Evolutionary conservation across 257 asterid genomes (phyloP), one percentile per base, ranked within the genome.

Genomic region (Solanum clarkiae): DNA sequence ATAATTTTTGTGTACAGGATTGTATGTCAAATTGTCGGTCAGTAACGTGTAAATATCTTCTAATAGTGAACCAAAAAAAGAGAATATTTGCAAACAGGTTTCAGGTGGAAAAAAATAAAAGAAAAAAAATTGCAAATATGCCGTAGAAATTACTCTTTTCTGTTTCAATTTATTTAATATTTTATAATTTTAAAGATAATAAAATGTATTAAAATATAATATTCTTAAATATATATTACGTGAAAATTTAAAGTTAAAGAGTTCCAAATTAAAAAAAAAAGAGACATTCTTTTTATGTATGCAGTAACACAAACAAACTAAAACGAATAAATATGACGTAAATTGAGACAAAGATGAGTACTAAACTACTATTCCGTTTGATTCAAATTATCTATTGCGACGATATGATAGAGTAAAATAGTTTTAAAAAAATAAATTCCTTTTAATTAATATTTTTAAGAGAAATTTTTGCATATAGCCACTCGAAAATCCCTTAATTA

Each of bases 161-260:
- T 3, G 3, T 20, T 20, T 59, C 0, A 59, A 20, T 18, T 55
- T 53, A 36, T 36, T 36, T 36, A 36, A 36, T 36, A 36, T 36
- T 32, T 5, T 36, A 36, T 36, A 5, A 36, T 36, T 6, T 36
- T 36, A 36, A 20, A 9, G 7, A 20, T 9, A 59, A 59, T 20
- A 20, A 0, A 59, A 59, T 4, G 14, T n/a, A 59, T 4, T 0
- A 59, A 57, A n/a, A 59, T 20, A 0, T 4, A 20, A 0, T 20
- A 0, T 59, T 59, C 29, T 57, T 57, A 57, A 57, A 57, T 8
- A 57, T 57, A 29, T 29, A 13, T 47, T 4, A 47, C 0, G 3
- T 59, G 7, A 20, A 59, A 59, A n/a, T 0, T 59, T 59, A 1
- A 59, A 2, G n/a, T n/a, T 10, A 59, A 59, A 10, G 10, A 57